Evolutionary conservation across 2,329 filamentous ascomycete species (phyloP).

Genomic region (Cytospora paraplurivora): DNA sequence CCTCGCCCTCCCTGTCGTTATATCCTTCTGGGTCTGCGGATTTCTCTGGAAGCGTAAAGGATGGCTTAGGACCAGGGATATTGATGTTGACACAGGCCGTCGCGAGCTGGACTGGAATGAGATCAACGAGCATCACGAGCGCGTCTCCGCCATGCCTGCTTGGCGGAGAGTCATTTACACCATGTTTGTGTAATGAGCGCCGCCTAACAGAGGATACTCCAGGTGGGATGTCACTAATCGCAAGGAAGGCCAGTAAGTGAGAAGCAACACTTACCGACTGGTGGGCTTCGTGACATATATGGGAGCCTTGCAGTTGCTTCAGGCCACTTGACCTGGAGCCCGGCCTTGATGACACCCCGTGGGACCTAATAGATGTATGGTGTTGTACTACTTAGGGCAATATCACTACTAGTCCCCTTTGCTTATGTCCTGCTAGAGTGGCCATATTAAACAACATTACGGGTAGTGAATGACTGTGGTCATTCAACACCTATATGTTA

Average conservation of each 20-base stretch:
- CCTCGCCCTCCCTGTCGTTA: slow-evolving; percentile 56
- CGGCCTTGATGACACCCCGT: background rate
- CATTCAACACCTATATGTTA: too few species aligned
- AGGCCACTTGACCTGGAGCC: background rate
- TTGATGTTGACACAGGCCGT: slow-evolving; percentile 68
- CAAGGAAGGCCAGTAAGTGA: too few species aligned
- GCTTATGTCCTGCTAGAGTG: too few species aligned
- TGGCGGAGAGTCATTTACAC: slow-evolving; percentile 44
- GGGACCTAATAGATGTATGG: background rate
- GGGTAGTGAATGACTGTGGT: too few species aligned
- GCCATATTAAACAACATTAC: too few species aligned
- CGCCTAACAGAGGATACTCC: too few species aligned
- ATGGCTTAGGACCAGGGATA: slow-evolving; percentile 59
- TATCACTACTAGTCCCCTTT: background rate
- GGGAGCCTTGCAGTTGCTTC: background rate
- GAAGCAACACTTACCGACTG: background rate
- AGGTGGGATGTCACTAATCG: too few species aligned
- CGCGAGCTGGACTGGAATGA: slow-evolving; percentile 64
- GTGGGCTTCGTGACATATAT: background rate
- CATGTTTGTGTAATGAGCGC: slow-evolving; percentile 34
- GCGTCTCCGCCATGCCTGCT: slow-evolving; percentile 48
- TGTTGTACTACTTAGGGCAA: background rate
- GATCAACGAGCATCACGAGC: slow-evolving; percentile 51
- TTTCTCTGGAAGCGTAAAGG: slow-evolving; percentile 66
- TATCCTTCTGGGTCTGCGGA: slow-evolving; percentile 56